Evolutionary conservation across 2,329 filamentous ascomycete species (phyloP).

Genomic region (Colletotrichum tanaceti): DNA sequence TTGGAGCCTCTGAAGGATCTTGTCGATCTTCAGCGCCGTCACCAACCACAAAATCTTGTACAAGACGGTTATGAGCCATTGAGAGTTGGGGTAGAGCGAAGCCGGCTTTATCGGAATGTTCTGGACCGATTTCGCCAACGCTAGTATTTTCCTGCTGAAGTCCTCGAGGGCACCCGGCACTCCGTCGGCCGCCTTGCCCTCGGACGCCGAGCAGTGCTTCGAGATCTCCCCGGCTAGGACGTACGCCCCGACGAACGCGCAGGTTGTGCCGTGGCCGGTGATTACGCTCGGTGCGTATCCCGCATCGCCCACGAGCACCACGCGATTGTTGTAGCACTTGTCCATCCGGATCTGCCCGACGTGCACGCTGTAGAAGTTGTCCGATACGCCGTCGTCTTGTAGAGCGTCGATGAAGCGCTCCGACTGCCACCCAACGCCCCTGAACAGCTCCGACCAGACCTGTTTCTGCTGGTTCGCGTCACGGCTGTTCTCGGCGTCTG

Average conservation of each 20-base stretch:
- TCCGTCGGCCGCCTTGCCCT: conserved; percentile 28
- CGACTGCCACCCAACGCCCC: conserved; percentile 55
- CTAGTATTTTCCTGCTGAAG: conserved; percentile 59
- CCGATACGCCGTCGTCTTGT: conserved; percentile 50
- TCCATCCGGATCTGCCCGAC: conserved; percentile 59
- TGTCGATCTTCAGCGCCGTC: conserved; percentile 21
- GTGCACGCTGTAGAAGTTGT: conserved; percentile 60
- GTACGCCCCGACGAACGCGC: conserved; percentile 63
- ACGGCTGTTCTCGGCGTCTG: conserved; percentile 18
- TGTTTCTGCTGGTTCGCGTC: conserved; percentile 42
- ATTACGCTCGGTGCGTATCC: conserved; percentile 59
- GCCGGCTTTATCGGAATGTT: conserved; percentile 37
- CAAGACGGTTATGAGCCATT: conserved; percentile 25
- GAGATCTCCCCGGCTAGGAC: conserved; percentile 66
- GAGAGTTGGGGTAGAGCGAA: conserved; percentile 30
- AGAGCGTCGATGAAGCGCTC: conserved; percentile 52
- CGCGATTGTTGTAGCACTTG: conserved; percentile 58
- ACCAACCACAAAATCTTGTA: conserved; percentile 28
- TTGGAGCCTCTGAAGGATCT: conserved; percentile 26
- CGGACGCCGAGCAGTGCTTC: conserved; percentile 41
- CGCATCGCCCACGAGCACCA: conserved; percentile 66
- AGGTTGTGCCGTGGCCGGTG: conserved; percentile 64
- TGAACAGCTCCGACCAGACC: conserved; percentile 50
- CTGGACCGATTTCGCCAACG: conserved; percentile 58
- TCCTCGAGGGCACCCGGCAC: conserved; percentile 51